Conservation (phyloP, 140 eudicot genomes). For the Anethum foeniculum region DNA sequence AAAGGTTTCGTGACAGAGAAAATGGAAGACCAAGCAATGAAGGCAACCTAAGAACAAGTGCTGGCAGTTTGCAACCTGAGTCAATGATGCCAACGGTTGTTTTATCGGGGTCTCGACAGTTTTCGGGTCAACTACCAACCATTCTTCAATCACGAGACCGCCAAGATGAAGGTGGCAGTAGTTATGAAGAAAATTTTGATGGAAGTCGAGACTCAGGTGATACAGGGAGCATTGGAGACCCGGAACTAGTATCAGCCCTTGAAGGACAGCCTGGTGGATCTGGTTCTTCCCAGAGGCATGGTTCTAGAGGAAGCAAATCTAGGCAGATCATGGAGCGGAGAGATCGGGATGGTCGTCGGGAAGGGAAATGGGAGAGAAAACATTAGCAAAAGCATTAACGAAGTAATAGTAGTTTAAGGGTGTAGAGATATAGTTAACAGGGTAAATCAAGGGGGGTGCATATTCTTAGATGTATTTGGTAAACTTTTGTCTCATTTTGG, state of each 20-base stretch:
- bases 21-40: constrained; percentile 55
- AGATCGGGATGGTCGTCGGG: constrained; percentile 86
- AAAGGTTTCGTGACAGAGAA: constrained; percentile 82
- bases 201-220: constrained; percentile 90
- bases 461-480: background rate
- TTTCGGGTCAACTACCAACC: constrained; percentile 66
- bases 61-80: constrained; percentile 44
- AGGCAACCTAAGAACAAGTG: constrained; percentile 49
- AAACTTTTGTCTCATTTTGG: background rate
- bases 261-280: constrained; percentile 60
- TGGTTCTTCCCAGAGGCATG: constrained; percentile 62
- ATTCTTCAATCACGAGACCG: constrained; percentile 84
- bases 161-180: constrained; percentile 71
- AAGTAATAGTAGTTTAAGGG: background rate
- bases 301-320: constrained; percentile 62
- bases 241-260: constrained; percentile 54
- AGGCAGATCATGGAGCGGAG: constrained; percentile 81
- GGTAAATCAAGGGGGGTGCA: background rate
- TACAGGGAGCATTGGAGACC: constrained; percentile 86
- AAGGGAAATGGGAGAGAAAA: constrained; percentile 97
- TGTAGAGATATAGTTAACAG: background rate
- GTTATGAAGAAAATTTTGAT: constrained; percentile 81
- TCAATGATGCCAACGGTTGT: constrained; percentile 42
- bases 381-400: constrained; percentile 26
- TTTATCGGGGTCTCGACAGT: constrained; percentile 49